Conservation (phyloP, 495 filamentous ascomycete genomes). For the Articulospora tetracladia region DNA sequence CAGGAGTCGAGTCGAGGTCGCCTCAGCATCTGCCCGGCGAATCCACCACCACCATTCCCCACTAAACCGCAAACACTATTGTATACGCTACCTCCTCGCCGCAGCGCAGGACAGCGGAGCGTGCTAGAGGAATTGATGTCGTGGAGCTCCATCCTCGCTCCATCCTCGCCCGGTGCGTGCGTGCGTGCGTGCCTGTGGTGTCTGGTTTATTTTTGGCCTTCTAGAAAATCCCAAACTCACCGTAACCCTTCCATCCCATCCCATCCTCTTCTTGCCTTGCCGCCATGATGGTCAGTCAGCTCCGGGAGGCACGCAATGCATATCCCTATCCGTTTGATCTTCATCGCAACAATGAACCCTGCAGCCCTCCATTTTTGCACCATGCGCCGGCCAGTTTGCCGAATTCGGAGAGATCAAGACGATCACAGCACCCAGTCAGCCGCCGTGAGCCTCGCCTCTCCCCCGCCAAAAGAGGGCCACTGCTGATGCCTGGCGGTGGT, state of each 20-base stretch:
- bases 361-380: not conserved
- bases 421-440: not conserved
- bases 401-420: not conserved
- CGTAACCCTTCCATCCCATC: too few species aligned
- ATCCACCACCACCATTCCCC: too few species aligned
- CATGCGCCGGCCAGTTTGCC: not conserved
- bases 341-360: not conserved
- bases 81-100: too few species aligned
- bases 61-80: too few species aligned
- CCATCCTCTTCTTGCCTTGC: not conserved
- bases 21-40: too few species aligned
- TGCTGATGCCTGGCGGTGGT: not conserved
- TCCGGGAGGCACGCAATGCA: constrained; percentile 4
- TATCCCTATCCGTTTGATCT: constrained; percentile 1
- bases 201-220: not conserved
- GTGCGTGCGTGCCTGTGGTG: too few species aligned
- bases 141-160: too few species aligned
- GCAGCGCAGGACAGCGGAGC: too few species aligned
- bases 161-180: too few species aligned
- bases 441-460: not conserved
- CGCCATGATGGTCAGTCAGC: not conserved
- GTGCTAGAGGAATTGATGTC: too few species aligned
- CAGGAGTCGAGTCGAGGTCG: too few species aligned
- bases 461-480: not conserved
- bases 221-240: not conserved